Evolutionary conservation across 176 grass and related monocot genomes (phyloP), one percentile per base, ranked within the genome.

Genomic region (Elymus sibiricus): DNA sequence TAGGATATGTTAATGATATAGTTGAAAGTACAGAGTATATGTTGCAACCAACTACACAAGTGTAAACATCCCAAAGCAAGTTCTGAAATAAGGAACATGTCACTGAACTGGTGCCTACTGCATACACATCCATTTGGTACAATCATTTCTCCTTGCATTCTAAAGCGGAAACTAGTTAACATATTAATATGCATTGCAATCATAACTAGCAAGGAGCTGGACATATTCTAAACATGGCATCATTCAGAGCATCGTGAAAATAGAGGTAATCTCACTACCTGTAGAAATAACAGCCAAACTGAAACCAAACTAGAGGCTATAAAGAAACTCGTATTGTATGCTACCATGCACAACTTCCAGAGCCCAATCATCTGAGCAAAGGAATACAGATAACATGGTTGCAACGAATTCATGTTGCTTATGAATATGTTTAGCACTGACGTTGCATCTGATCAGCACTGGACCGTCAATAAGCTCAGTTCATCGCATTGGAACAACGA

Each of bases 371-470:
- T 17, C 31, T 28, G 82, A 47, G 64, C 60, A 34, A 24, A 78
- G 16, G 26, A 75, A 68, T 4, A 11, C 0, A 26, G 7, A 67
- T 42, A 76, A 37, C 82, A 77, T 19, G 3, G 55, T 59, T 51
- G 77, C 90, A 85, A 88, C 77, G 39, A 44, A 85, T 88, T 85
- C 3, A 15, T 88, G 1, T 85, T 7, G 82, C 90, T 91, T 85
- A 88, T 85, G 82, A 85, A 81, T 85, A 82, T 85, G 90, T 88
- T 91, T 85, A 88, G 82, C 35, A 72, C 77, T 88, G 90, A 91
- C 35, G 82, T 56, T 85, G 27, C 12, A 85, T 88, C 82, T 64
- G 82, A 85, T 78, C 90, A 91, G 86, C 82, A 72, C 78, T 82
- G 85, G 86, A 91, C 83, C 90, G 83, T 92, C 87, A 70, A 79